Evolutionary conservation across 2,329 filamentous ascomycete genomes (phyloP), one percentile per base, ranked within the genome.

Genomic region (Aspergillus sp.): DNA sequence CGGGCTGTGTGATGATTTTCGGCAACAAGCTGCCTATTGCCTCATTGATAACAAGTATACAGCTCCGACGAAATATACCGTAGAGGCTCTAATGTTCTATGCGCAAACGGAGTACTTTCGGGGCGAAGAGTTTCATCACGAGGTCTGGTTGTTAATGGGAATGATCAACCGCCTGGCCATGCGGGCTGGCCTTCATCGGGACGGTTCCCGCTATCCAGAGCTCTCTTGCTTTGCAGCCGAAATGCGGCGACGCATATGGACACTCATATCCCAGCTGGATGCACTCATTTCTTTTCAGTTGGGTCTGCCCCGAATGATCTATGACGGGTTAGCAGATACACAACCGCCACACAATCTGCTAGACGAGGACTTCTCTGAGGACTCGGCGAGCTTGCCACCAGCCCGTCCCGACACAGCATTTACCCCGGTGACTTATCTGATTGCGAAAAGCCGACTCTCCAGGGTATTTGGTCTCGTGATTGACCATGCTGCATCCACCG

Each of bases 161-260:
- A 65, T 70, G 28, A 63, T 68, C 36, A 57, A 74, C n/a, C 68
- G 70, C 13, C 60, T 76, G 43, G 69, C 72, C 17, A 61, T 72
- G 54, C 73, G 74, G 2, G 77, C 78, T 75, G 79, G 78, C 2
- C 78, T 79, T 58, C 79, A 80, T 55, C 72, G 78, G n/a, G 78
- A 80, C 25, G 72, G 76, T 4, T 69, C 70, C 2, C 69, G 72
- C 13, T 74, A 76, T 55, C 55, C 67, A 1, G 70, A 74, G 10
- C 73, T 80, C 9, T 67, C 72, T 2, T 65, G 70, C 1, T 75
- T 76, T 51, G 67, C 73, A 30, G 72, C 67, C 32, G 32, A 36
- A 36, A 36, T 36, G 32, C 32, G 32, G 2, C 4, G 32, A 36
- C 32, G 32, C 4, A 54, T 70, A 7, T 79, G 74, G 72, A 63